Base-by-base conservation (phyloP, 768 basidiomycete genomes). In the Solioccasus polychromus region DNA sequence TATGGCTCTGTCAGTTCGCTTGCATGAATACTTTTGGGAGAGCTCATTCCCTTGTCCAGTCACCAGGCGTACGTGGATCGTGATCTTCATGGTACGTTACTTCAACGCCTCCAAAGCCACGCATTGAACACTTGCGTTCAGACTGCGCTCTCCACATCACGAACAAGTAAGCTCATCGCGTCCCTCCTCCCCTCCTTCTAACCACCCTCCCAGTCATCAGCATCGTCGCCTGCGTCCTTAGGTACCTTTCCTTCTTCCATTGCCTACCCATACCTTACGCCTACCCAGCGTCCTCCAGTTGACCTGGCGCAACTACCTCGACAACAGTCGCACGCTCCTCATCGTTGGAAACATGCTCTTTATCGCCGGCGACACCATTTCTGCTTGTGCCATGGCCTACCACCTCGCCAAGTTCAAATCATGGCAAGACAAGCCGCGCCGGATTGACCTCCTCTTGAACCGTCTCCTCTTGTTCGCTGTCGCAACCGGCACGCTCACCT, bases 1-100 rank as follows among this genome's bases (percentile, higher is more conserved):
- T 62, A 56, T 62, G 62, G 62, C 10, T 50, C 30, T 62, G 61
- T 62, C 34, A 44, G 59, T 50, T 25, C 17, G 31, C 12, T 35
- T 3, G 12, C 37, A 22, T 29, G 2, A 15, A 12, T 15, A 31
- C 11, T 11, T 31, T 5, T 6, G 12, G 4, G 20, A 2, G 10
- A 9, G 47, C 51, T 61, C 35, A 62, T 31, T 1, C 2, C 0
- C 37, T 45, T 6, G 7, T 45, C 25, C 20, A 62, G 61, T 62
- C 44, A 50, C 48, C 1, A 47, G 29, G n/a, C 50, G 28, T 5
- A 32, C 2, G 35, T 52, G 46, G 44, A 50, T 64, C 19, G 43
- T 54, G 12, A 3, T 48, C 18, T 3, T 59, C 17, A 62, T 62
- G 61, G 61, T 55, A 24, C 17, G 42, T 34, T 1, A 1, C 19